Evolutionary conservation across 2,329 filamentous ascomycete genomes (phyloP), one percentile per base, ranked within the genome.

Genomic region (Cephalotrichum gorgonifer): DNA sequence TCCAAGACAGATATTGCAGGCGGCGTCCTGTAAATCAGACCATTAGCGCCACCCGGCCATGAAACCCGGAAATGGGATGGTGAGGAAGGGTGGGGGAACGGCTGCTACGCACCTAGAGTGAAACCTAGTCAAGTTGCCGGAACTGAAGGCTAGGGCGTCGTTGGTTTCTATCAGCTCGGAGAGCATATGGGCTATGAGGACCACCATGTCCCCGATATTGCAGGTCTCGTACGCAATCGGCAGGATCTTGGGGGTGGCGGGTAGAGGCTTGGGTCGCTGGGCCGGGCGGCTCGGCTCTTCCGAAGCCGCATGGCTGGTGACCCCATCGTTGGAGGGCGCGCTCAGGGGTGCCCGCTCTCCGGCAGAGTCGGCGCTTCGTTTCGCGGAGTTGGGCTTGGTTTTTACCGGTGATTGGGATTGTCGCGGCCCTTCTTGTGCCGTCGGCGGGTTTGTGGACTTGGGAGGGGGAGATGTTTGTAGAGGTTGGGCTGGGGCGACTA

Each of bases 1-100:
- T 98, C 93, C 53, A 85, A 76, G 28, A 98, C 91, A 25, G 89
- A 95, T 52, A 98, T 98, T 47, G 87, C 90, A 7, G 93, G 93
- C 2, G 93, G 68, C 3, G 77, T 80, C 54, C 75, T 78, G 48
- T 47, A n/a, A n/a, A 41, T 30, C 9, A 7, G 17, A 31, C 17
- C 26, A 14, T 43, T 43, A 43, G 15, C 26, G 22, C 12, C 6
- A 33, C 15, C 15, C 3, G 17, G 26, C 9, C 20, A 52, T 11
- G 23, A 14, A 15, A 41, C 9, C 20, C 50, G 9, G 23, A 14
- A 15, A 41, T 20, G 20, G 45, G 25, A 31, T 28, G n/a, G 17
- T 15, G 23, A 12, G 26, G 35, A 14, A 27, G n/a, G 42, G 17
- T 11, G 11, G 12, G 12, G n/a, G n/a, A n/a, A n/a, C n/a, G n/a